These are phyloP conservation scores for Phoma herbarum DNA, from an alignment of 2,329 filamentous ascomycete species.

Conservation along the genomic window DNA sequence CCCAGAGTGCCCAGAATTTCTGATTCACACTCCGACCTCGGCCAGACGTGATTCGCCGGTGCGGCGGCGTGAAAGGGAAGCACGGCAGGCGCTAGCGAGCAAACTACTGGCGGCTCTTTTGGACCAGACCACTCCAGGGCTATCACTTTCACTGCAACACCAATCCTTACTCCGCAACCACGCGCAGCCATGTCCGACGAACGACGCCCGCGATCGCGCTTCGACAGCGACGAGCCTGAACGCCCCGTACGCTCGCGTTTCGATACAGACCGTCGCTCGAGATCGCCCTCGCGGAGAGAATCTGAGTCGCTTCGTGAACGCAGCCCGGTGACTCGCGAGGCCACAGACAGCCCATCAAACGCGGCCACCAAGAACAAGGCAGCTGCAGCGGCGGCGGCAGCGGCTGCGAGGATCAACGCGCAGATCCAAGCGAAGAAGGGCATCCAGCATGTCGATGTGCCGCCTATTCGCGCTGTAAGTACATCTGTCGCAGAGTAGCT, in stretches of 20 bases:
- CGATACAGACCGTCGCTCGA: constrained; percentile 68
- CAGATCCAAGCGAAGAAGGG: constrained; percentile 72
- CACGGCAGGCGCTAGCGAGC: constrained; percentile 5
- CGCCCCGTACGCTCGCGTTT: constrained; percentile 73
- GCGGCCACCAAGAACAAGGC: constrained; percentile 69
- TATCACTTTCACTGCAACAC: constrained; percentile 5
- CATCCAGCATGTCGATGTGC: constrained; percentile 88
- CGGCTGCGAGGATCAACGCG: constrained; percentile 63
- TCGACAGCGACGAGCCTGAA: constrained; percentile 87
- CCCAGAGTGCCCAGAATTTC: constrained; percentile 19
- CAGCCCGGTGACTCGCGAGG: constrained; percentile 72
- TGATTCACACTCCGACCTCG: constrained; percentile 20
- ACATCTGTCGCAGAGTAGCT: constrained; percentile 27
- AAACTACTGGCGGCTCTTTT: constrained; percentile 5
- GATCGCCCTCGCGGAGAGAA: constrained; percentile 74
- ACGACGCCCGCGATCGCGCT: constrained; percentile 88
- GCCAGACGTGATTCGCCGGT: constrained; percentile 11
- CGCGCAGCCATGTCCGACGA: constrained; percentile 73
- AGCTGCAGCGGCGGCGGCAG: constrained; percentile 80
- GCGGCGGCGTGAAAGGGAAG: constrained; percentile 4
- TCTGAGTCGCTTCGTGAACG: constrained; percentile 78
- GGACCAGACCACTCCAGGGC: neutral
- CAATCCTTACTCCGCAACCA: constrained; percentile 3
- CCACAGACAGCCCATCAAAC: constrained; percentile 56
- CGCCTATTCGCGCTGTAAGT: constrained; percentile 73